Evolutionary conservation across 1,139 yeast species (phyloP), one percentile per base, ranked within the genome.

Genomic region (Diutina sp.): DNA sequence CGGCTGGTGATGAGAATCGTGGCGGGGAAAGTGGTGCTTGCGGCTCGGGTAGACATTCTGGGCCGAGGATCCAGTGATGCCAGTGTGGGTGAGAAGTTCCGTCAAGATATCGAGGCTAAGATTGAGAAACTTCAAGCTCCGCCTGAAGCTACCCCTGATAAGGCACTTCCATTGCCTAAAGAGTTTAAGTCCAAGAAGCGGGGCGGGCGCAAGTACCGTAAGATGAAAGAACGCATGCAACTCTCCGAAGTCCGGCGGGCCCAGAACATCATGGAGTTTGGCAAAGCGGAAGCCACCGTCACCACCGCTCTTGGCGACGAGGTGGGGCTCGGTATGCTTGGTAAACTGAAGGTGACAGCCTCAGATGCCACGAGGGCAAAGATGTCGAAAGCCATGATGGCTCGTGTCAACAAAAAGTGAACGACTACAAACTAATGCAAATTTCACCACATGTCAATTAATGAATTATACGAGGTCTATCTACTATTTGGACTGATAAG

Each of bases 181-280:
- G 97, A 91, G 58, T 78, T 77, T 58, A 82, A 84, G 55, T 84
- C 93, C 5, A 88, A 88, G 69, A 87, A 85, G 63, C 77, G 99
- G 63, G 98, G 96, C 2, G 99, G 99, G 0, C 74, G 83, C 61
- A 73, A 91, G 59, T 78, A 87, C 61, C 75, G 96, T 55, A 90
- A 90, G 68, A 80, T 83, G 73, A 89, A 87, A 66, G 90, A 90
- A 65, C 82, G 87, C 64, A 85, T 86, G 69, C 85, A 85, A 64
- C 79, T 87, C 77, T 86, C 96, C 0, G 96, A 90, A 56, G 67
- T 88, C 51, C 84, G 91, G 46, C 84, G 84, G 63, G 87, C 96
- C 1, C 96, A 90, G 63, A 90, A 91, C 66, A 81, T 88, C 63
- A 79, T 91, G 82, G 86, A 79, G 55, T 91, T 91, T 71, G 97